Evolutionary conservation across 192 early-diverging fungal genomes (phyloP), one percentile per base, ranked within the genome.

Genomic region (Backusella liffmaniae): DNA sequence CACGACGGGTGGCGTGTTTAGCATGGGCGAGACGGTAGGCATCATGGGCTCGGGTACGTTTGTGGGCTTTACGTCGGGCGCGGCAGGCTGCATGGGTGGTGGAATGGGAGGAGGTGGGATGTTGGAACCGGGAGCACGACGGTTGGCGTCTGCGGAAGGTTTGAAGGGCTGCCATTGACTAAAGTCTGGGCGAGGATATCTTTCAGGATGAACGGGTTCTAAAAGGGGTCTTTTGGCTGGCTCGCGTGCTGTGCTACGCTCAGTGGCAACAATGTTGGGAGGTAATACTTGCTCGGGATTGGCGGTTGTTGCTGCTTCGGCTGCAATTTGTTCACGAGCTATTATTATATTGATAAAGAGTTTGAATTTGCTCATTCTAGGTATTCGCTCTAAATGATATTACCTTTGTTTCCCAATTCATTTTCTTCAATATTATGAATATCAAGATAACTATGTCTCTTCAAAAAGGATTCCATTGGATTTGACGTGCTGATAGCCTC

Each of bases 401-500:
- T 87, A 86, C 87, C 88, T 79, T 81, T 79, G 29, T 91, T 82
- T 18, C 95, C 95, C 77, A 98, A 81, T 77, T 98, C 97, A 36
- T 77, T 70, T 16, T 92, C 87, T 23, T 86, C 90, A 62, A 97
- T 90, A 56, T 88, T 81, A 72, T 91, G 77, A 34, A 96, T 90
- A 70, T 93, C 90, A 51, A 94, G 82, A 78, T 92, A 97, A 41
- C 88, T 86, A 83, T 95, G 95, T 42, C 93, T 85, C 5, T 88
- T 86, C 9, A 91, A 89, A 68, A 97, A 89, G 16, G 90, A 87
- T 66, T 91, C 91, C 76, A 41, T 76, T 15, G 66, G 5, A 30
- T n/a, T 79, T 21, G 32, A 72, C 51, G 29, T 7, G 4, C 8
- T 23, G 30, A 42, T 23, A 15, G 89, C 89, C 29, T 94, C 94